Evolutionary conservation across 139 green algal species (phyloP), one percentile per base, ranked within the genome.

Genomic region (Picochlorum sp.): DNA sequence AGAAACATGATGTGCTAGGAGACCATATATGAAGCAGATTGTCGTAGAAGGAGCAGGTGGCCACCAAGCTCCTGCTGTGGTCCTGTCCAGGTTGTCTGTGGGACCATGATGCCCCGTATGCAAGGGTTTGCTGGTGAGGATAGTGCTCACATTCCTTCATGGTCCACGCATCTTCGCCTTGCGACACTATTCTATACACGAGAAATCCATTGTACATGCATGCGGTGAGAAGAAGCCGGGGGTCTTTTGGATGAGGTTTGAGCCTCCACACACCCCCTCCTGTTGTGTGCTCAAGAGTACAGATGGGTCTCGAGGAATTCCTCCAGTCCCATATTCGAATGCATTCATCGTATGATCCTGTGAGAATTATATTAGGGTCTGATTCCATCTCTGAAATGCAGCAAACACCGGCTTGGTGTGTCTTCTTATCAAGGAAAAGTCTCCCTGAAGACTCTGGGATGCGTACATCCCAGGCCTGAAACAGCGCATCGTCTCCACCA

Each of bases 191-290:
- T 15, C 26, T 30, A 34, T 74, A 50, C 38, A 78, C 41, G 4
- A 69, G 69, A 74, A 90, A 92, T 51, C 88, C 88, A 49, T 80
- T 77, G 66, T 95, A 86, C 89, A 96, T 96, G 69, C 81, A 86
- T 11, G 89, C 89, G 6, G 78, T 79, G 49, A 94, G 68, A 26
- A 95, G 57, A 13, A 86, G 62, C 6, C 49, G 4, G 0, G 68
- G 64, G 15, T 86, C 60, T 23, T 1, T 56, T 11, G 34, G 85
- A 63, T 91, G 86, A 85, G 85, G 95, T 13, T 85, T 84, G 30
- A 91, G 57, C 15, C 86, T 74, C 89, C 89, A 96, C 57, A 89
- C 85, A 34, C 89, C 89, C 30, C 89, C 89, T n/a, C 86, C 85
- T 10, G 77, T 81, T 2, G 31, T 26, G 7, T 77, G 30, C 38